Percentiles rank a stretch among this genome's conserved stretches.
phyloP scores from a whole-genome alignment of 768 basidiomycete genomes.

The Asterophora lycoperdoides region DNA sequence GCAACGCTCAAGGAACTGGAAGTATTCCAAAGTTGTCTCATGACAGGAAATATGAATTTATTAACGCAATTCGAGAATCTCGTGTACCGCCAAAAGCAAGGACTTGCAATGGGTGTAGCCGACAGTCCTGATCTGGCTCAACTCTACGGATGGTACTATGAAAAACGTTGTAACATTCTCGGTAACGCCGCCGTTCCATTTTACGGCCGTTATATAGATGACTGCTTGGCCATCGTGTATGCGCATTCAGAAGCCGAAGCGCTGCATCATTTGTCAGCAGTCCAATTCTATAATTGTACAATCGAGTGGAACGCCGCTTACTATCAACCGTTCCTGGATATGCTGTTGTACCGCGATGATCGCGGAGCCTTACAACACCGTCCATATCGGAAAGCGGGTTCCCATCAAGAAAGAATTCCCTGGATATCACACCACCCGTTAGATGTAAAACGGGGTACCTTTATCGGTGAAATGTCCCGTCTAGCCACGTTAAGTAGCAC shows the following conservation, averaged over 20 bases:
- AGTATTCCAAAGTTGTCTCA: slow-evolving; percentile 14
- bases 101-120: slow-evolving; percentile 31
- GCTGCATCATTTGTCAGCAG: neutral
- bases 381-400: slow-evolving; percentile 15
- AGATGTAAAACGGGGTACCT: slow-evolving; percentile 17
- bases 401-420: slow-evolving; percentile 22
- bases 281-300: slow-evolving; percentile 15
- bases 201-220: slow-evolving; percentile 31
- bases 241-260: slow-evolving; percentile 16
- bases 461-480: slow-evolving; percentile 18
- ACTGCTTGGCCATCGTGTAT: slow-evolving; percentile 22
- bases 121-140: slow-evolving; percentile 28
- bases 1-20: neutral
- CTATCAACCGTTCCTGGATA: slow-evolving; percentile 24
- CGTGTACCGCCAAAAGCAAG: slow-evolving; percentile 22
- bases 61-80: slow-evolving; percentile 18
- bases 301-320: slow-evolving; percentile 17
- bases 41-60: slow-evolving; percentile 19
- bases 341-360: slow-evolving; percentile 22
- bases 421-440: slow-evolving; percentile 16
- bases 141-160: slow-evolving; percentile 23
- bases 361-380: slow-evolving; percentile 5
- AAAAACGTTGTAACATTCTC: slow-evolving; percentile 6
- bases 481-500: slow-evolving; percentile 25
- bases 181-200: slow-evolving; percentile 15